Conservation (phyloP, 768 basidiomycete genomes). For the Hygrophorus pudorinus region DNA sequence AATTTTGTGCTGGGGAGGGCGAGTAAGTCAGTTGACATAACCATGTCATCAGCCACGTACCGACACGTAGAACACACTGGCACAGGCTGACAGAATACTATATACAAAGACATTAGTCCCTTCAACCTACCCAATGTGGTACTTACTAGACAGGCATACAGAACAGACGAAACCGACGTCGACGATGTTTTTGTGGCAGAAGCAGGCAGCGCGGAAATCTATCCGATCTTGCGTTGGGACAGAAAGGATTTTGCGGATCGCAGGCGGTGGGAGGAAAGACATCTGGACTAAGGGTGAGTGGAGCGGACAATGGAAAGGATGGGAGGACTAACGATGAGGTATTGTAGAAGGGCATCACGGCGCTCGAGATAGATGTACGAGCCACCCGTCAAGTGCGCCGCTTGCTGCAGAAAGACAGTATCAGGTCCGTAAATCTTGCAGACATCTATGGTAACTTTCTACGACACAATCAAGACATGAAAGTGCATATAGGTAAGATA, state of each 20-base stretch:
- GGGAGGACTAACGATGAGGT: slow-evolving; percentile 54
- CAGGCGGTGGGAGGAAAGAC: slow-evolving; percentile 50
- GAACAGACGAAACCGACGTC: slow-evolving; percentile 98
- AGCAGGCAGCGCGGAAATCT: slow-evolving; percentile 96
- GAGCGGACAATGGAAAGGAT: slow-evolving; percentile 1
- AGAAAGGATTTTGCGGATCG: slow-evolving; percentile 66
- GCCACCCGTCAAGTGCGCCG: slow-evolving; percentile 90
- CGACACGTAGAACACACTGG: slow-evolving; percentile 93
- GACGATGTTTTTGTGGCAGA: slow-evolving; percentile 96
- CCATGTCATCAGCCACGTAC: slow-evolving; percentile 32
- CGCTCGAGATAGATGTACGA: slow-evolving; percentile 81
- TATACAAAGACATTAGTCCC: background rate
- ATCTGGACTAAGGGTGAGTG: slow-evolving; percentile 42
- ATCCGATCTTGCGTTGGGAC: slow-evolving; percentile 92
- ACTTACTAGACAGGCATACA: slow-evolving; percentile 93
- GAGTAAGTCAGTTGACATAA: slow-evolving; percentile 4
- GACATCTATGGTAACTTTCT: slow-evolving; percentile 97
- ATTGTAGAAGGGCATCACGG: slow-evolving; percentile 83
- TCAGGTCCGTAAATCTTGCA: slow-evolving; percentile 86
- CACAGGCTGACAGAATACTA: slow-evolving; percentile 90
- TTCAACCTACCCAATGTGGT: background rate
- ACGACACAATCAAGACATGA: slow-evolving; percentile 6
- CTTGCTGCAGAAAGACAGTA: slow-evolving; percentile 94
- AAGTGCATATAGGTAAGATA: slow-evolving; percentile 1
- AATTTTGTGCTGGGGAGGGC: slow-evolving; percentile 68